Base-by-base conservation (phyloP, 257 asterid species). In the Verbascum thapsus region DNA sequence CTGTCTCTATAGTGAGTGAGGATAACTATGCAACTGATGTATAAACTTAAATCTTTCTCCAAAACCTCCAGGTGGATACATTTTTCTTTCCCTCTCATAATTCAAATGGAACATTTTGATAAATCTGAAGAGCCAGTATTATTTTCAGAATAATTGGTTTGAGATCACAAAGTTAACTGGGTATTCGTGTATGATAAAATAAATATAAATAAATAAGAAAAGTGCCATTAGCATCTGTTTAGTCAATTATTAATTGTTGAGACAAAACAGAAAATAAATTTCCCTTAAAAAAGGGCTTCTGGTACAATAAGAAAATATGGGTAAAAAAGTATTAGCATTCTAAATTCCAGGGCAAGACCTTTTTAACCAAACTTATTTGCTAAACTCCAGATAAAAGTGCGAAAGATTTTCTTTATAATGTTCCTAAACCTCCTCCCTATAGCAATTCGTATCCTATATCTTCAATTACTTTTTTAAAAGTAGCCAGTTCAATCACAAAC, bases 401-500 rank as follows among this genome's bases (percentile, higher is more conserved):
- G 11, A 20, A 50, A 44, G 6, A 10, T 13, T 23, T 58, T 42
- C 13, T 53, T 6, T 32, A 11, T 20, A 39, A 32, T 54, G n/a
- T 50, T 38, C 65, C n/a, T 49, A 13, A 53, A 40, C 34, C 37
- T 61, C 45, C 54, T 52, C 3, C 7, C 13, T 39, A 38, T n/a
- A 12, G 35, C 47, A 41, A 22, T 43, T 48, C 67, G 48, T 17
- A 39, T 15, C 54, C 49, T 43, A 42, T 17, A 40, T 17, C 55
- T 55, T 65, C 50, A 56, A 45, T 50, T 30, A n/a, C 37, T 47
- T 56, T 61, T 51, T 53, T 42, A 58, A 39, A 32, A 52, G 35
- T 45, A 8, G 13, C 30, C 53, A 77, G 20, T 61, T 41, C 11
- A 70, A 37, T 35, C 35, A 3, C 26, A 34, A 15, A 48, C 51